A percentile compares a stretch with the other conserved stretches of the same genome.
Evolutionary conservation across 2,329 filamentous ascomycete genomes (phyloP).

Genomic region (Aspergillus chevalieri): DNA sequence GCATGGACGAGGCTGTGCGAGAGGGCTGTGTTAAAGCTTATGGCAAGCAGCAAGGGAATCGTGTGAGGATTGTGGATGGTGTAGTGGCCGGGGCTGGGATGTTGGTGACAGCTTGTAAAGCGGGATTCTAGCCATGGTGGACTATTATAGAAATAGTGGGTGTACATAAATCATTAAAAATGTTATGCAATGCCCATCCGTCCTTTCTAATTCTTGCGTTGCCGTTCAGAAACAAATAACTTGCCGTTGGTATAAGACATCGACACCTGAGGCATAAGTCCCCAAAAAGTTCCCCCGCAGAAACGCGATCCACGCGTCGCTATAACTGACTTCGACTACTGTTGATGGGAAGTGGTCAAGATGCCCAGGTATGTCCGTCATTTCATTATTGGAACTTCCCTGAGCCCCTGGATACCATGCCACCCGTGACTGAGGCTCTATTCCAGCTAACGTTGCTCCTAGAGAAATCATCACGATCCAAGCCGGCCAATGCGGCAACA

Average conservation of each 20-base stretch:
- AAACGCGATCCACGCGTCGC: conserved; percentile 30
- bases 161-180: background rate
- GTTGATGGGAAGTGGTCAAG: conserved; percentile 21
- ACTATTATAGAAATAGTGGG: background rate
- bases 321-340: conserved; percentile 21
- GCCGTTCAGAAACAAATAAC: background rate
- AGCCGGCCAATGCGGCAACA: conserved; percentile 98
- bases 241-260: background rate
- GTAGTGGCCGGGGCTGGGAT: conserved; percentile 34
- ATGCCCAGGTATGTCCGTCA: conserved; percentile 32
- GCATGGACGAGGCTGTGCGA: conserved; percentile 70
- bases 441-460: conserved; percentile 4
- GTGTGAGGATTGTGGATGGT: conserved; percentile 71
- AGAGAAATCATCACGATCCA: conserved; percentile 99
- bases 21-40: conserved; percentile 60
- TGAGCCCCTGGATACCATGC: too few species aligned
- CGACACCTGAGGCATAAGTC: conserved; percentile 19
- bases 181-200: too few species aligned
- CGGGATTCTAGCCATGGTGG: conserved; percentile 21
- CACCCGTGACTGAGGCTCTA: background rate
- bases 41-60: conserved; percentile 52
- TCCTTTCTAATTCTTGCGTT: too few species aligned
- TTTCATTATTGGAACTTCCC: background rate
- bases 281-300: conserved; percentile 26
- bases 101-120: conserved; percentile 32